Evolutionary conservation across 257 asterid genomes (phyloP).

Genomic region (Ligustrum vulgare): DNA sequence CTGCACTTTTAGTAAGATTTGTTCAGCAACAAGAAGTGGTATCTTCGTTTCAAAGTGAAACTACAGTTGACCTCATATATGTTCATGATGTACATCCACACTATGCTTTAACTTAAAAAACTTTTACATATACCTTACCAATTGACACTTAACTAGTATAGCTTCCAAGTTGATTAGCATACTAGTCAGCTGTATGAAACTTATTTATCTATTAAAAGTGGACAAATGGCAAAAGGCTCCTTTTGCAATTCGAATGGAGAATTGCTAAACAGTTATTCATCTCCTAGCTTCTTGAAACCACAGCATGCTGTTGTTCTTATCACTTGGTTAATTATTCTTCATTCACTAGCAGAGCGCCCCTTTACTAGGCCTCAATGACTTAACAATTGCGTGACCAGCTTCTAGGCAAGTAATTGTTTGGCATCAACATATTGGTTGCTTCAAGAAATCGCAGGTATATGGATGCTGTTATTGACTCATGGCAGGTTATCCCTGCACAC

Average conservation of each 20-base stretch:
- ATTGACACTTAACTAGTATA: background rate
- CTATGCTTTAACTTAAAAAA: background rate
- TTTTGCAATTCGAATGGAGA: background rate
- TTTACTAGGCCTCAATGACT: background rate
- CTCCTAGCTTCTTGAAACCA: background rate
- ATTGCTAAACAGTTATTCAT: background rate
- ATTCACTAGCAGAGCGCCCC: background rate
- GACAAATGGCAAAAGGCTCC: background rate
- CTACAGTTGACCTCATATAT: background rate
- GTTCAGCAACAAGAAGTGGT: conserved; percentile 4
- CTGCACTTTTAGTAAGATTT: background rate
- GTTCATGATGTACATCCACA: background rate
- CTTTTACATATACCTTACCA: background rate
- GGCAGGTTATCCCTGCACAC: background rate
- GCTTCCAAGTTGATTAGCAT: background rate
- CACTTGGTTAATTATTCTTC: background rate
- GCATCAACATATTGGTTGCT: background rate
- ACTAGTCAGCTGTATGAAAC: background rate
- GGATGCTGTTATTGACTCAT: background rate
- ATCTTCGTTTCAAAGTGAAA: background rate
- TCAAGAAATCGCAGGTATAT: background rate
- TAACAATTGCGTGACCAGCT: background rate
- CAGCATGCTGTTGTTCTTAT: background rate
- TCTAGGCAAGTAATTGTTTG: background rate
- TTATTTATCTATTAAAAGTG: background rate